Base-by-base conservation (phyloP, 768 basidiomycete species). In the Mrakia blollopis region DNA sequence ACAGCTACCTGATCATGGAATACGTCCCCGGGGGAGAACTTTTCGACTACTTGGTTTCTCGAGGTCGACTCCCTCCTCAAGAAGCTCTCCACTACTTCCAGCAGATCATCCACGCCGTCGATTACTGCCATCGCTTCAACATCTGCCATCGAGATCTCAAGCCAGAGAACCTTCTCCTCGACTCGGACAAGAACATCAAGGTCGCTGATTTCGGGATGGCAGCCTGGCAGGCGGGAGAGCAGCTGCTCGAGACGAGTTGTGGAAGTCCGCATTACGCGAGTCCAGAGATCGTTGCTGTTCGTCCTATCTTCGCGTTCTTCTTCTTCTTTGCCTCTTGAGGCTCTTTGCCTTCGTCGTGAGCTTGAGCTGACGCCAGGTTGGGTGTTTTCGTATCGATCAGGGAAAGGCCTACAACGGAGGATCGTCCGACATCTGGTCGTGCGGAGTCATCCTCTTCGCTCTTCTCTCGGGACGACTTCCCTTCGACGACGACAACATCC, bases 191-290 rank as follows among this genome's bases (percentile, higher is more conserved):
- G 79, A 94, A 93, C 81, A 90, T 98, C 88, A 98, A 96, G 82
- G 90, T 98, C 47, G 94, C 92, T 2, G 95, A 98, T 84, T 95
- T 97, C 82, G 94, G 95, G n/a, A 94, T 97, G 92, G 94, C 94
- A 5, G 91, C 92, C 47, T 94, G 92, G 91, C 92, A 94, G 83
- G 91, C 91, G 57, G 88, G 88, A 57, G 88, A 90, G 57, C 87
- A 91, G 61, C 88, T 94, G 79, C 86, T 97, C 70, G 87, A 88
- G 80, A 97, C 94, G 0, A 91, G 91, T 32, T 97, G 95, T 80
- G 95, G 95, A 41, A 93, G 92, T 80, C 94, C 94, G 74, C 95
- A 97, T 83, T 97, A 98, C 78, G 94, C 94, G 25, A 92, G 92
- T 18, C 94, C 95, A 0, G 95, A 98, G 85, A 90, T 98, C 75